Evolutionary conservation across 768 basidiomycete species (phyloP), one percentile per base, ranked within the genome.

Genomic region (Strobilomyces dryophilus): DNA sequence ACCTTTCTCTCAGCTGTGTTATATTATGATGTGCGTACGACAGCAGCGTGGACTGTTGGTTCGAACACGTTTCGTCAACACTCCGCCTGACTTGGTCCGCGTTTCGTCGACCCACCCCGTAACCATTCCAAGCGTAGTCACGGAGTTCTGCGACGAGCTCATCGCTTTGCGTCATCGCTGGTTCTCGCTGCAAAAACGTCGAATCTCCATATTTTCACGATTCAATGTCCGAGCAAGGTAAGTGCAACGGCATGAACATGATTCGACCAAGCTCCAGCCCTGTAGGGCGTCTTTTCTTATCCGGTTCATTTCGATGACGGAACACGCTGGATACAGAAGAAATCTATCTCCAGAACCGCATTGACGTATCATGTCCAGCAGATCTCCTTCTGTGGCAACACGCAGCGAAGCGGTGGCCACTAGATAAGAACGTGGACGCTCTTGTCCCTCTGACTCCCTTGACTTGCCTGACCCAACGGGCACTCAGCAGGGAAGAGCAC

Each of bases 191-290:
- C 40, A 27, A 35, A n/a, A 5, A 26, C 39, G 21, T 39, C 36
- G 14, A 45, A 39, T 27, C 24, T 21, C 24, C 14, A 29, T 3
- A 32, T 18, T 20, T 21, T 27, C 27, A 27, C 27, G 15, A 18
- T 46, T 49, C 32, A 45, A 45, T 48, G n/a, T 55, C 17, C 26
- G 45, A 39, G 52, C 52, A 52, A 39, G 43, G 55, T 20, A 48
- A 17, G 36, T 42, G 14, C 24, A 11, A 21, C 18, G 27, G 34
- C 24, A 48, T 8, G 36, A 41, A 17, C 39, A 8, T 27, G n/a
- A n/a, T n/a, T n/a, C n/a, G n/a, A 50, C 27, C n/a, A 12, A 24
- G n/a, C 14, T 29, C 7, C 37, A 21, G 15, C 24, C 39, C n/a
- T 2, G 44, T 11, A 29, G 15, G 34, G n/a, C 20, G 20, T 26